Percentiles rank a stretch among this genome's conserved stretches.
phyloP scores from a whole-genome alignment of 176 grass and related monocot species.

The Bolboschoenus planiculmis region DNA sequence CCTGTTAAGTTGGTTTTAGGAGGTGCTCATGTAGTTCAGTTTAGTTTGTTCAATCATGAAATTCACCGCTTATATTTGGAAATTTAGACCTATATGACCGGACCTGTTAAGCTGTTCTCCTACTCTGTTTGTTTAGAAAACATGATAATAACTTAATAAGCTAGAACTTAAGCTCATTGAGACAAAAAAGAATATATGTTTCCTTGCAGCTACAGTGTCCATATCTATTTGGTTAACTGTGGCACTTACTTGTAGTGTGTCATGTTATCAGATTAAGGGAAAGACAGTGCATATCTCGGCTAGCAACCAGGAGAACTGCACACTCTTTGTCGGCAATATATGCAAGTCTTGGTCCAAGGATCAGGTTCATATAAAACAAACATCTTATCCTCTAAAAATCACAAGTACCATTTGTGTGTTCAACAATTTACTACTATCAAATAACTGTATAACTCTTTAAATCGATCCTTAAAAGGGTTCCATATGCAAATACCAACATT shows the following conservation, averaged over 20 bases:
- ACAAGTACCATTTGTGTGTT: not conserved
- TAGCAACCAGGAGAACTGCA: slow-evolving; percentile 39
- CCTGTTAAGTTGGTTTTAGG: not conserved
- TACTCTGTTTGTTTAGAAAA: not conserved
- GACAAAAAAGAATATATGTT: not conserved
- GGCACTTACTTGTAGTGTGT: slow-evolving; percentile 10
- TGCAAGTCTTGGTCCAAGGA: slow-evolving; percentile 83
- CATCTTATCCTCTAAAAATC: not conserved
- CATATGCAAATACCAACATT: not conserved
- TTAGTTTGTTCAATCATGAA: not conserved
- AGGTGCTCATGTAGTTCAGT: not conserved
- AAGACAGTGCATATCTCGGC: slow-evolving; percentile 52
- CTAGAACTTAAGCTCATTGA: not conserved
- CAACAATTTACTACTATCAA: not conserved
- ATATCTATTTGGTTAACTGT: not conserved
- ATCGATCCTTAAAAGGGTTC: not conserved
- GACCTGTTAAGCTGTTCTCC: not conserved
- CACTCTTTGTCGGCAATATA: slow-evolving; percentile 68
- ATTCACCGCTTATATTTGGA: not conserved
- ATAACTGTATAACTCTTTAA: not conserved
- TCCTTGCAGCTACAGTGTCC: not conserved
- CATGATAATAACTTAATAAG: not conserved
- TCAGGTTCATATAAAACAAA: slow-evolving; percentile 34
- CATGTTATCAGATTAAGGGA: slow-evolving; percentile 65
- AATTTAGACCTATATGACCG: not conserved